phyloP scores from a whole-genome alignment of 129 eudicot species.

The Ambrosia trifida region DNA sequence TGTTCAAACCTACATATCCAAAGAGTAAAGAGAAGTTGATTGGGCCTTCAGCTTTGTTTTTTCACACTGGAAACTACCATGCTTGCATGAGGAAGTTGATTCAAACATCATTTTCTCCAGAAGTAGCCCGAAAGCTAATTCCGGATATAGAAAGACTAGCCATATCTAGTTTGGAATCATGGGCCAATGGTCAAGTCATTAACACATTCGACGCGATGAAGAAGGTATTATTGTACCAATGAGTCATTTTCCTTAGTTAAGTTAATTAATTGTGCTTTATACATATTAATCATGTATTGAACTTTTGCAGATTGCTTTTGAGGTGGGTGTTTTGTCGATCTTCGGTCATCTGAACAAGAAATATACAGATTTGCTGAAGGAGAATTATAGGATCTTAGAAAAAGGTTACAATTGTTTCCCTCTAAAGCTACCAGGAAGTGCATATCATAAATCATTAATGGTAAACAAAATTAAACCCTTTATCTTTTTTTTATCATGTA shows the following conservation, averaged over 20 bases:
- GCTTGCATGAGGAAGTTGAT: constrained; percentile 63
- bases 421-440: constrained; percentile 71
- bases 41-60: constrained; percentile 80
- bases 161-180: constrained; percentile 55
- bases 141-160: constrained; percentile 56
- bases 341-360: constrained; percentile 56
- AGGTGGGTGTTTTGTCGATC: constrained; percentile 74
- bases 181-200: constrained; percentile 44
- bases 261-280: neutral
- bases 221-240: constrained; percentile 41
- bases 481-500: neutral
- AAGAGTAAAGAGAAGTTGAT: constrained; percentile 76
- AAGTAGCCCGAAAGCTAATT: constrained; percentile 48
- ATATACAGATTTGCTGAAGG: constrained; percentile 43
- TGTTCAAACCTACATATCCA: constrained; percentile 85
- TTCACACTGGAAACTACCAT: constrained; percentile 77
- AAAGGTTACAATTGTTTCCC: constrained; percentile 86
- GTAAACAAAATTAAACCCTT: constrained; percentile 32
- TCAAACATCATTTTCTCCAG: constrained; percentile 60
- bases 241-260: neutral
- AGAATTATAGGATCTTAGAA: constrained; percentile 60
- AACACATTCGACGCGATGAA: constrained; percentile 67
- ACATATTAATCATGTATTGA: constrained; percentile 10
- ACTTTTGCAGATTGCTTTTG: constrained; percentile 63
- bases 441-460: constrained; percentile 62